phyloP scores from a whole-genome alignment of 352 stramenopile genomes.

The Pythium angustatum region DNA sequence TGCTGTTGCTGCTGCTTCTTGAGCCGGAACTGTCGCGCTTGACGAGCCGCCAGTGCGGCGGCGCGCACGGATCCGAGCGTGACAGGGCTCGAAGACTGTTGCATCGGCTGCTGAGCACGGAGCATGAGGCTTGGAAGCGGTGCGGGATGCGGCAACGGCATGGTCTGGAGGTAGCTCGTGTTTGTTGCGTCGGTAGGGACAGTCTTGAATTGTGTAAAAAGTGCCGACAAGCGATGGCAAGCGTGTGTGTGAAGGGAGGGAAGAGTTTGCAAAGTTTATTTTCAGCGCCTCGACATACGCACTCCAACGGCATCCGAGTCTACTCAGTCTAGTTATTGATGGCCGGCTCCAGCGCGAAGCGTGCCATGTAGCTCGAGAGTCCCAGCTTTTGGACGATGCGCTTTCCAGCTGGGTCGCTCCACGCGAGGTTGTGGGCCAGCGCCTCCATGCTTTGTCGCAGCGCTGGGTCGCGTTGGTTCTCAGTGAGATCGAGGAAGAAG shows the following conservation, averaged over 20 bases:
- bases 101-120: background rate
- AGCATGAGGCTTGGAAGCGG: constrained; percentile 4
- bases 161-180: background rate
- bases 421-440: constrained; percentile 70
- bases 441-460: constrained; percentile 68
- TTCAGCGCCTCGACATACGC: background rate
- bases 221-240: background rate
- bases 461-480: constrained; percentile 37
- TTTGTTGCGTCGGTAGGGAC: background rate
- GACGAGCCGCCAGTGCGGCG: constrained; percentile 52
- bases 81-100: constrained; percentile 22
- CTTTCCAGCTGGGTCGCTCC: constrained; percentile 69
- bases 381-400: constrained; percentile 68
- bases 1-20: constrained; percentile 20
- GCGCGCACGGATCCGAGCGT: constrained; percentile 38
- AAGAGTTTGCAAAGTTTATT: no score
- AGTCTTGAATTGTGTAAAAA: background rate
- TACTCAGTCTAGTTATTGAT: constrained; percentile 36
- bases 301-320: no score
- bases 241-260: background rate
- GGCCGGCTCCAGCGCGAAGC: constrained; percentile 45
- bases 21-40: constrained; percentile 43
- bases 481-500: constrained; percentile 52
- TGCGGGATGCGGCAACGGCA: constrained; percentile 11
- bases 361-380: constrained; percentile 59